Evolutionary conservation across 2,329 filamentous ascomycete species (phyloP).

Genomic region (Diaporthe eres): DNA sequence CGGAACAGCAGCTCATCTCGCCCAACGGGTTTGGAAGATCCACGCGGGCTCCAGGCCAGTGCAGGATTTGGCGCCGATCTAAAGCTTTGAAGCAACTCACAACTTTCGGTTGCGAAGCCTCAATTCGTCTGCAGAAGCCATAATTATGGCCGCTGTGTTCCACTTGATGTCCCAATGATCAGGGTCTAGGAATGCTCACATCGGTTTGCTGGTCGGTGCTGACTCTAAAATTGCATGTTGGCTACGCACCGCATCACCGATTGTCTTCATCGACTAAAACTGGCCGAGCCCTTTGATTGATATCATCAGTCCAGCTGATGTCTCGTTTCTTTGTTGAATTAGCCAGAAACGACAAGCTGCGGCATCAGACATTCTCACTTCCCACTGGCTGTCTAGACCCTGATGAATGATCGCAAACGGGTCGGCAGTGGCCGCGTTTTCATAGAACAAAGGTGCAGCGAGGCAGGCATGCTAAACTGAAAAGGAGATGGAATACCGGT

Average conservation of each 20-base stretch:
- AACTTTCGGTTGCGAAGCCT: neutral
- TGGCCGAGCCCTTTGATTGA: neutral
- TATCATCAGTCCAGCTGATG: neutral
- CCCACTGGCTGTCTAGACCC: too few species aligned
- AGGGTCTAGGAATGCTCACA: neutral
- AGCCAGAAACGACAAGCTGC: neutral
- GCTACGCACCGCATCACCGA: neutral
- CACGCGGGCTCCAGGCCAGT: too few species aligned
- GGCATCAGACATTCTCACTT: neutral
- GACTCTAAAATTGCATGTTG: neutral
- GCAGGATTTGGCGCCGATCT: neutral
- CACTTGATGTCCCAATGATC: neutral
- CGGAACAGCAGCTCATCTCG: neutral
- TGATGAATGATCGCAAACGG: neutral
- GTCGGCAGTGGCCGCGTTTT: neutral
- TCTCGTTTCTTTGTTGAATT: neutral
- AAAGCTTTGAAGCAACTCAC: neutral
- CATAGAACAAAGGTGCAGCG: neutral
- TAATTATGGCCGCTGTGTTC: neutral
- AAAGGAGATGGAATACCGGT: neutral
- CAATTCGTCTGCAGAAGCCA: neutral
- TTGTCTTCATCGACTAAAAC: neutral
- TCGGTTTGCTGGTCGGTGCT: too few species aligned
- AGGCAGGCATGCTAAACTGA: neutral
- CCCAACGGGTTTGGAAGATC: neutral